phyloP scores from a whole-genome alignment of 129 eudicot genomes.

The Saussurea involucrata region DNA sequence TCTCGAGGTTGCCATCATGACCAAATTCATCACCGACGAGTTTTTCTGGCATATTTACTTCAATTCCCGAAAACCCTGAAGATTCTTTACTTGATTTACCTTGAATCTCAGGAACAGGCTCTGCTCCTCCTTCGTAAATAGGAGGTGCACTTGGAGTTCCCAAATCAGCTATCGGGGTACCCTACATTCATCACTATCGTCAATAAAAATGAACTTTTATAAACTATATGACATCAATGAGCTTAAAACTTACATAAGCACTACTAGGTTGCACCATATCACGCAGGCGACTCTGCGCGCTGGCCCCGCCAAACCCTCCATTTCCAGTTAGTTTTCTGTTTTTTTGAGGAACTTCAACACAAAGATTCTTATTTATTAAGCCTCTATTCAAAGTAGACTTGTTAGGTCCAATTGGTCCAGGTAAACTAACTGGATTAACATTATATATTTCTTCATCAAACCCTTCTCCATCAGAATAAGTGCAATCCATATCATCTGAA shows the following conservation, averaged over 20 bases:
- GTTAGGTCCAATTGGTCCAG: conserved; percentile 15
- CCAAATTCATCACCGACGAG: conserved; percentile 18
- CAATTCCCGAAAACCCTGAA: conserved; percentile 21
- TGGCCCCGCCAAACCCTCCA: conserved; percentile 37
- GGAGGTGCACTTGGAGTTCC: conserved; percentile 99
- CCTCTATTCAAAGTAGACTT: conserved; percentile 69
- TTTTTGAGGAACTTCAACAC: conserved; percentile 56
- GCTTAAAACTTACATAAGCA: conserved; percentile 56
- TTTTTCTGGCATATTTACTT: conserved; percentile 34
- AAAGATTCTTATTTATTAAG: conserved; percentile 49
- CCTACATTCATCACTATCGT: conserved; percentile 35
- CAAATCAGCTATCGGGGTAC: conserved; percentile 60
- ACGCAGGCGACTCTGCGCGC: conserved; percentile 37
- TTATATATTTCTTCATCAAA: conserved; percentile 37
- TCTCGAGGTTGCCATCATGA: conserved; percentile 22
- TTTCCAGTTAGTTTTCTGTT: conserved; percentile 36
- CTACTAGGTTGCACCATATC: conserved; percentile 47
- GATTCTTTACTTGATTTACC: conserved; percentile 42
- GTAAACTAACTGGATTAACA: conserved; percentile 17
- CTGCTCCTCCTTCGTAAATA: conserved; percentile 43
- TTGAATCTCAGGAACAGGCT: conserved; percentile 25
- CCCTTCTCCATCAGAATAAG: conserved; percentile 60
- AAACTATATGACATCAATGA: background rate
- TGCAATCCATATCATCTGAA: conserved; percentile 48
- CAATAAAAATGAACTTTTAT: background rate